These are phyloP conservation scores for Phytophthora multivora DNA, from an alignment of 352 stramenopile species.

Conservation along the genomic window DNA sequence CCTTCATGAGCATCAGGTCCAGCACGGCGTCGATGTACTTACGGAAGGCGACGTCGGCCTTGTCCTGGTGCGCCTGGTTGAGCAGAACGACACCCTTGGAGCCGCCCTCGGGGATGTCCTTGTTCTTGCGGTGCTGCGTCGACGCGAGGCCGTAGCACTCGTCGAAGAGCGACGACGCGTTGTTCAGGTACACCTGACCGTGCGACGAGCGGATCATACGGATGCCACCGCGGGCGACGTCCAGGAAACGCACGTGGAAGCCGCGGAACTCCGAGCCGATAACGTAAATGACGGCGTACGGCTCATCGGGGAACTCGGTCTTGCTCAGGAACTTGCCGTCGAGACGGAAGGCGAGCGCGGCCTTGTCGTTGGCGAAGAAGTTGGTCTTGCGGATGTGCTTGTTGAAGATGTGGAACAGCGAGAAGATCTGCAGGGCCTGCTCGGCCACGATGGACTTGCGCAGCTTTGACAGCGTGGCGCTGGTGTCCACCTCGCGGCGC, in stretches of 20 bases:
- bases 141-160: conserved; percentile 97
- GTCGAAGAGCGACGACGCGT: conserved; percentile 93
- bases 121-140: conserved; percentile 99
- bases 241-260: conserved; percentile 98
- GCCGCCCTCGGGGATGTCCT: conserved; percentile 98
- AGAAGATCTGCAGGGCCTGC: conserved; percentile 80
- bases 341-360: conserved; percentile 73
- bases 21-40: conserved; percentile 97
- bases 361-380: conserved; percentile 86
- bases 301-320: conserved; percentile 83
- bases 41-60: conserved; percentile 89
- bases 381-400: conserved; percentile 83
- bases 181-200: conserved; percentile 91
- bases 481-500: conserved; percentile 46
- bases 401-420: conserved; percentile 87
- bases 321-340: conserved; percentile 76
- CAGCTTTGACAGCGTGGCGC: conserved; percentile 64
- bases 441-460: conserved; percentile 79
- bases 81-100: conserved; percentile 97
- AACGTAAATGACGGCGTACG: conserved; percentile 95
- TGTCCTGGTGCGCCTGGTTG: conserved; percentile 91
- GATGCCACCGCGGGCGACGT: conserved; percentile 96
- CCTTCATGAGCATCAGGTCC: conserved; percentile 96
- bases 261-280: conserved; percentile 96
- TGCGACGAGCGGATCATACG: conserved; percentile 90